A percentile compares a stretch with the other conserved stretches of the same genome.
Conservation (phyloP, 2,329 filamentous ascomycete genomes). For the Colletotrichum phormii region DNA sequence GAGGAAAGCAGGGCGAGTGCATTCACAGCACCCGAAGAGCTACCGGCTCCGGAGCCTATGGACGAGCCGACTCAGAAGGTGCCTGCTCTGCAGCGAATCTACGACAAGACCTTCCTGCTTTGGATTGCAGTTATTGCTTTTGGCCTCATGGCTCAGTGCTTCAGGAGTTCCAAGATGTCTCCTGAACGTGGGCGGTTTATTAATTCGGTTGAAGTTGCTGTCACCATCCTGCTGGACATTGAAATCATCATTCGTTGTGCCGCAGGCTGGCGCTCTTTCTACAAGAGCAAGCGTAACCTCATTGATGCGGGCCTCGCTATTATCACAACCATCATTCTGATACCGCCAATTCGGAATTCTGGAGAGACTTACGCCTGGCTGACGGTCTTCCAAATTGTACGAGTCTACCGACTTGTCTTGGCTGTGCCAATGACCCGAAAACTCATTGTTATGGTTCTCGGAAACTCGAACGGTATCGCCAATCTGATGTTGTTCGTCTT, state of each 20-base stretch:
- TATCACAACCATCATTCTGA: conserved; percentile 84
- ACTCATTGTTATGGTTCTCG: conserved; percentile 87
- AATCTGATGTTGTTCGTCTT: conserved; percentile 98
- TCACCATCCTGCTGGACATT: conserved; percentile 81
- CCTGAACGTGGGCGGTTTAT: conserved; percentile 72
- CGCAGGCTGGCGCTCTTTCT: conserved; percentile 85
- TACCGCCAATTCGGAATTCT: conserved; percentile 81
- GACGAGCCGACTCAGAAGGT: conserved; percentile 41
- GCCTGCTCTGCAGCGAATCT: conserved; percentile 74
- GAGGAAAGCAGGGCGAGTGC: conserved; percentile 96
- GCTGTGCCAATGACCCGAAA: conserved; percentile 88
- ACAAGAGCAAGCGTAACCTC: conserved; percentile 78
- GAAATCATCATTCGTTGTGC: conserved; percentile 86
- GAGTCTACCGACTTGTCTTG: conserved; percentile 91
- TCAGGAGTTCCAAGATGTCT: conserved; percentile 82
- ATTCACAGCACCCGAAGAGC: conserved; percentile 81
- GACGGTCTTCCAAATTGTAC: conserved; percentile 91
- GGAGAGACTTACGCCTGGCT: conserved; percentile 86
- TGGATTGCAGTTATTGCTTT: conserved; percentile 87
- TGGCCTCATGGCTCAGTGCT: conserved; percentile 82
- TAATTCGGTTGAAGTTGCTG: conserved; percentile 75
- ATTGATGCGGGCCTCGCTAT: conserved; percentile 85
- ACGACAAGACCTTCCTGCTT: conserved; percentile 77
- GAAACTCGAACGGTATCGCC: conserved; percentile 90
- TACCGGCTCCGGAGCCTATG: conserved; percentile 41